Conservation (phyloP, 306 rosid genomes). For the Medicago arabica region DNA sequence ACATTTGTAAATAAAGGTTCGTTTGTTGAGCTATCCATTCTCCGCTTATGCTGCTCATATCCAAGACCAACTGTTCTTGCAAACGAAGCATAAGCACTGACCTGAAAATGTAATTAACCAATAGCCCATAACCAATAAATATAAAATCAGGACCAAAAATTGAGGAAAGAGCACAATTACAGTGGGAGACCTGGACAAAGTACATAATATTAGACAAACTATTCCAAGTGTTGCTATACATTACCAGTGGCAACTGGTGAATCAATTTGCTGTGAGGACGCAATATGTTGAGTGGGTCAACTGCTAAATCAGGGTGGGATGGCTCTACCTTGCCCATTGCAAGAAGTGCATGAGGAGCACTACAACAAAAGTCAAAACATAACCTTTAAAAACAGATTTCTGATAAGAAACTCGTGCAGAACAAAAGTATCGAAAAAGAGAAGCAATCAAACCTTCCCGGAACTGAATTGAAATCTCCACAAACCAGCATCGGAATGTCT, state of each 20-base stretch:
- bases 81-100: slow-evolving; percentile 92
- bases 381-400: slow-evolving; percentile 40
- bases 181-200: not conserved
- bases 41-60: slow-evolving; percentile 82
- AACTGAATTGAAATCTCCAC: slow-evolving; percentile 95
- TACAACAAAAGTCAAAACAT: slow-evolving; percentile 52
- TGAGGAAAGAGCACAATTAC: not conserved
- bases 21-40: slow-evolving; percentile 78
- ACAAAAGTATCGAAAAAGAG: not conserved
- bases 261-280: slow-evolving; percentile 88
- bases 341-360: slow-evolving; percentile 98
- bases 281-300: slow-evolving; percentile 91
- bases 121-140: slow-evolving; percentile 33
- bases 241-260: slow-evolving; percentile 97
- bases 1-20: slow-evolving; percentile 95
- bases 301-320: slow-evolving; percentile 80
- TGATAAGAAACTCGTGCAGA: slow-evolving; percentile 5
- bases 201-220: not conserved
- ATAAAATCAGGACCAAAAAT: slow-evolving; percentile 9
- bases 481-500: slow-evolving; percentile 98
- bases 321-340: slow-evolving; percentile 97
- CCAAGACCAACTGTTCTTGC: slow-evolving; percentile 79
- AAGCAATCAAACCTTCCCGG: slow-evolving; percentile 86
- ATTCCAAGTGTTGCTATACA: slow-evolving; percentile 7
- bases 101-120: slow-evolving; percentile 55